Evolutionary conservation across 2,329 filamentous ascomycete species (phyloP).

Genomic region (Fonsecaea monophora): DNA sequence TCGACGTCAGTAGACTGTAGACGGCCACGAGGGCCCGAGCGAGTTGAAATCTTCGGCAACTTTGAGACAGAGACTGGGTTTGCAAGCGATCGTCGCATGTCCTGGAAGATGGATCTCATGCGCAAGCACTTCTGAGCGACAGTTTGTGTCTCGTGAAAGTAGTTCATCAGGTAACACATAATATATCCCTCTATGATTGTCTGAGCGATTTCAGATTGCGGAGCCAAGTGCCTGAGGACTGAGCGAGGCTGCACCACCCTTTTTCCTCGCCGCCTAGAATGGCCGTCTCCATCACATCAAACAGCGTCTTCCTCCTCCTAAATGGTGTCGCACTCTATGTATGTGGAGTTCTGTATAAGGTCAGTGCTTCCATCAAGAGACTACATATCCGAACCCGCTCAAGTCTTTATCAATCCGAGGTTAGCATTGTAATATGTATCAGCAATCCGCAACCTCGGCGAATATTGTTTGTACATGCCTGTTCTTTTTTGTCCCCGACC

Average conservation of each 20-base stretch:
- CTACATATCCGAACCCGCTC: not conserved
- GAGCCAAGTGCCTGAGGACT: not conserved
- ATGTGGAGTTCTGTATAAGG: too few species aligned
- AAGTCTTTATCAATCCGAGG: not conserved
- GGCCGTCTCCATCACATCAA: not conserved
- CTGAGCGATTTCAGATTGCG: not conserved
- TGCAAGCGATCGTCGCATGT: not conserved
- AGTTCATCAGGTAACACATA: not conserved
- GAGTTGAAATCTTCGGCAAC: not conserved
- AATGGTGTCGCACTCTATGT: too few species aligned
- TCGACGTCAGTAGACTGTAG: not conserved
- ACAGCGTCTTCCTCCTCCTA: not conserved
- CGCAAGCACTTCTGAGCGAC: not conserved
- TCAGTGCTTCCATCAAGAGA: not conserved
- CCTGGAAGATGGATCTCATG: not conserved
- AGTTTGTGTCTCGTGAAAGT: not conserved
- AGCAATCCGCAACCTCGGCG: not conserved
- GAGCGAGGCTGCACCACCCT: not conserved
- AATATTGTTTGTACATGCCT: too few species aligned
- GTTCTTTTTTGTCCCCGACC: too few species aligned
- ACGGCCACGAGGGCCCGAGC: not conserved
- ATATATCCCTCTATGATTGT: not conserved
- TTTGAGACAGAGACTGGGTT: not conserved
- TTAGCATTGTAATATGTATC: not conserved
- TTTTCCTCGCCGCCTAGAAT: not conserved